These are phyloP conservation scores for Penicillium parvum DNA, from an alignment of 495 filamentous ascomycete genomes.

Conservation along the genomic window DNA sequence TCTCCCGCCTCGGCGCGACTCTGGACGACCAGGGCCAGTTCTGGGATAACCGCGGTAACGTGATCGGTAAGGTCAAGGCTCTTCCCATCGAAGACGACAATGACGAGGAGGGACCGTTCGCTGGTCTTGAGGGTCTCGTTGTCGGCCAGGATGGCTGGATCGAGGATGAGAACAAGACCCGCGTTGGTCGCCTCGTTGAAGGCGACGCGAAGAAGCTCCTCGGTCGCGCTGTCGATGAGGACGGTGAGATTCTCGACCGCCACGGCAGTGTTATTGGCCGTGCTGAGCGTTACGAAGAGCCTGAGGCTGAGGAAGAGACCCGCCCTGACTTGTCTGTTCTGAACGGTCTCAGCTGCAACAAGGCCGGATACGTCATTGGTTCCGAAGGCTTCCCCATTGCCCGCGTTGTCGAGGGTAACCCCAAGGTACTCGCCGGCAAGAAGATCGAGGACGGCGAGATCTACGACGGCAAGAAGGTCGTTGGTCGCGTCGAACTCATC, in stretches of 20 bases:
- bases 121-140: conserved; percentile 59
- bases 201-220: conserved; percentile 62
- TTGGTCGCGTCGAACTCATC: conserved; percentile 71
- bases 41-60: conserved; percentile 55
- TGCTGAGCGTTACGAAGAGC: conserved; percentile 55
- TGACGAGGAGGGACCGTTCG: conserved; percentile 57
- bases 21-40: conserved; percentile 62
- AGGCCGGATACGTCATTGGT: conserved; percentile 71
- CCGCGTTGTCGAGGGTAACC: conserved; percentile 62
- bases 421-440: conserved; percentile 63
- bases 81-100: conserved; percentile 52
- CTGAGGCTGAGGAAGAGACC: conserved; percentile 29
- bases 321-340: conserved; percentile 57
- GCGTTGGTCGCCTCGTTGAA: conserved; percentile 55
- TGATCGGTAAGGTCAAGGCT: conserved; percentile 56
- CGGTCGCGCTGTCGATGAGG: conserved; percentile 58
- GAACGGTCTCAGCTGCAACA: conserved; percentile 68
- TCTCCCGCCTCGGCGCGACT: conserved; percentile 49
- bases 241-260: conserved; percentile 61
- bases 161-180: conserved; percentile 55
- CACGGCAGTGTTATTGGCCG: conserved; percentile 58
- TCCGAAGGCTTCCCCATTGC: conserved; percentile 67
- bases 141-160: conserved; percentile 56
- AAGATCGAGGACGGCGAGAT: conserved; percentile 69
- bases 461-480: conserved; percentile 66